Conservation (phyloP, 139 green algal genomes). For the Coelastrella sp. region DNA sequence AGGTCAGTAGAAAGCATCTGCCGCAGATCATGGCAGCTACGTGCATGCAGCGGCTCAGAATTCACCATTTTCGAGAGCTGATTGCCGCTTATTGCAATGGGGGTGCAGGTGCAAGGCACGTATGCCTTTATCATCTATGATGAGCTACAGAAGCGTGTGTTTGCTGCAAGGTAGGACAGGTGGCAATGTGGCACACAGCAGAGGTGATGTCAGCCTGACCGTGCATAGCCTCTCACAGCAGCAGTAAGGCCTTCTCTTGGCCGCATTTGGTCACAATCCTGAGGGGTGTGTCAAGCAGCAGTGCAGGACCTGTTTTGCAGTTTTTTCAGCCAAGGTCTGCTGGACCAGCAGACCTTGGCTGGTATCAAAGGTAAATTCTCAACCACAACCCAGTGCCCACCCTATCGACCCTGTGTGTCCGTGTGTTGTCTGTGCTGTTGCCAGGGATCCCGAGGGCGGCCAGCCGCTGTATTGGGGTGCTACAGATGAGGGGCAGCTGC, state of each 20-base stretch:
- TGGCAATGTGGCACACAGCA: background rate
- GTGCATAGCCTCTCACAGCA: no score
- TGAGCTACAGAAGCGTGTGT: constrained; percentile 64
- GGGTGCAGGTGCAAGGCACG: constrained; percentile 62
- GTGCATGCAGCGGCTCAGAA: background rate
- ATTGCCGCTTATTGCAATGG: background rate
- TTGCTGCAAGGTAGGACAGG: constrained; percentile 54
- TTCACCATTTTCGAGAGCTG: background rate
- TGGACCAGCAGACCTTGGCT: no score
- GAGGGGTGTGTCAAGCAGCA: no score
- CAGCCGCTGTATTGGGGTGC: constrained; percentile 81
- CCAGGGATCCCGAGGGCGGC: constrained; percentile 52
- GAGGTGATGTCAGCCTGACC: no score
- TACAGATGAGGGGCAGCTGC: constrained; percentile 69
- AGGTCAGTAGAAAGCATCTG: background rate
- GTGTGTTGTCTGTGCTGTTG: background rate
- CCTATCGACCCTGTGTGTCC: background rate
- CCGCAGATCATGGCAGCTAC: background rate
- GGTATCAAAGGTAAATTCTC: no score
- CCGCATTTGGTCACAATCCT: no score
- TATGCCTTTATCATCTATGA: constrained; percentile 85
- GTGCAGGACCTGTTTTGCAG: no score
- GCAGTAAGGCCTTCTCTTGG: no score
- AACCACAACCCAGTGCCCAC: no score
- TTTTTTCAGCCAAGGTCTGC: no score